Evolutionary conservation across 2,329 filamentous ascomycete species (phyloP).

Genomic region (Ceratocystis colombiana): DNA sequence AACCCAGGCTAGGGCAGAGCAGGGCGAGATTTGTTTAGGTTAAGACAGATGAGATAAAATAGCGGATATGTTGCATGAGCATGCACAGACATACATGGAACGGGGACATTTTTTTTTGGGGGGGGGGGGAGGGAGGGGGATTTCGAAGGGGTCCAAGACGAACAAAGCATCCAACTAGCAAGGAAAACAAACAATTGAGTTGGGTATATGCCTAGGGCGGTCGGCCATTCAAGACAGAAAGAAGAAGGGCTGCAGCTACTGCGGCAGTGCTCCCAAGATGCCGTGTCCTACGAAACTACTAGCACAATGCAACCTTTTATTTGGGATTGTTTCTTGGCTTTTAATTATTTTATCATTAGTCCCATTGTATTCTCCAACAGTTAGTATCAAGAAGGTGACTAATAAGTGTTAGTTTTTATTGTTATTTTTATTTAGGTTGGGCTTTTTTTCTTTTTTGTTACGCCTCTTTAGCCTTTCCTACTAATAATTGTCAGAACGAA

Average conservation of each 20-base stretch:
- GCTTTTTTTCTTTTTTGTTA: too few species aligned
- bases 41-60: not conserved
- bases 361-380: not conserved
- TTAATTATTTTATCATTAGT: not conserved
- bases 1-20: not conserved
- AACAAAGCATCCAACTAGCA: not conserved
- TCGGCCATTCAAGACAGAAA: not conserved
- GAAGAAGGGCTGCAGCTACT: not conserved
- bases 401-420: too few species aligned
- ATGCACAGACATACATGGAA: constrained; percentile 11
- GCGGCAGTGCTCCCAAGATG: constrained; percentile 7
- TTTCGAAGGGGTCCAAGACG: not conserved
- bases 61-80: not conserved
- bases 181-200: not conserved
- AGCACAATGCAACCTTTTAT: not conserved
- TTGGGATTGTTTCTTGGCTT: not conserved
- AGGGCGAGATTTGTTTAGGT: constrained; percentile 6
- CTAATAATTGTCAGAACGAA: too few species aligned
- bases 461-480: too few species aligned
- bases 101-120: constrained; percentile 5
- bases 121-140: not conserved
- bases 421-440: too few species aligned
- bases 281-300: not conserved
- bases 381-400: too few species aligned
- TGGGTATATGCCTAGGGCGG: not conserved